Conservation (phyloP, 2,329 filamentous ascomycete species). For the Celoporthe dispersa region DNA sequence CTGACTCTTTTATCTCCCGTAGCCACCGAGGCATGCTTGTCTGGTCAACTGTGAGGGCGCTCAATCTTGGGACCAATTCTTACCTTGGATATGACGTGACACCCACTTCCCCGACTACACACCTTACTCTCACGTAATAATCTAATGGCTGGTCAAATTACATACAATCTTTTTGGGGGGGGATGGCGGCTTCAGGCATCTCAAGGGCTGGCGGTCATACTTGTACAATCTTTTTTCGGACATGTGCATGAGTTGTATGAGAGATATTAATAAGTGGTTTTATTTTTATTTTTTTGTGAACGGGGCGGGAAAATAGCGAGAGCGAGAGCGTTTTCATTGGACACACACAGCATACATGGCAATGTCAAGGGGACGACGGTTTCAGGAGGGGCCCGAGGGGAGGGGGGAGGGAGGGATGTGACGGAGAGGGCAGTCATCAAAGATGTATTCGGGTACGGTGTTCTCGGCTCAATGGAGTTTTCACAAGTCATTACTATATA, state of each 20-base stretch:
- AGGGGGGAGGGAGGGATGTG: background rate
- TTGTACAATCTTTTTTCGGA: constrained; percentile 12
- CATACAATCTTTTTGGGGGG: constrained; percentile 5
- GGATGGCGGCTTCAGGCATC: background rate
- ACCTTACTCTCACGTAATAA: constrained; percentile 23
- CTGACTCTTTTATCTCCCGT: constrained; percentile 36
- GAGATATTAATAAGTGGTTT: constrained; percentile 4
- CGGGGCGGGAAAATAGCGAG: background rate
- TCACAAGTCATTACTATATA: background rate
- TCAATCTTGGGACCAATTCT: background rate
- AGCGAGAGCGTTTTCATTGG: constrained; percentile 8
- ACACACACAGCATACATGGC: constrained; percentile 3
- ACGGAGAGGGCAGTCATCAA: background rate
- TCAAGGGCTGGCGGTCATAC: background rate
- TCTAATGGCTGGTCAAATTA: constrained; percentile 25
- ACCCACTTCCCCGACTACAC: constrained; percentile 9
- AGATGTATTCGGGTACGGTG: constrained; percentile 2
- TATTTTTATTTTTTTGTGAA: background rate
- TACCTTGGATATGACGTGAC: constrained; percentile 11
- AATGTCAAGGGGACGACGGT: constrained; percentile 2
- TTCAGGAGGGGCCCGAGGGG: background rate
- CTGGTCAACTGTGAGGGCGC: constrained; percentile 68
- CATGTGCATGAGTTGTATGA: constrained; percentile 1
- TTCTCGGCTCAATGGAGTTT: constrained; percentile 1
- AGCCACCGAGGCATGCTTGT: constrained; percentile 80